phyloP scores from a whole-genome alignment of 208 protist genomes.

The Acanthamoeba quina region DNA sequence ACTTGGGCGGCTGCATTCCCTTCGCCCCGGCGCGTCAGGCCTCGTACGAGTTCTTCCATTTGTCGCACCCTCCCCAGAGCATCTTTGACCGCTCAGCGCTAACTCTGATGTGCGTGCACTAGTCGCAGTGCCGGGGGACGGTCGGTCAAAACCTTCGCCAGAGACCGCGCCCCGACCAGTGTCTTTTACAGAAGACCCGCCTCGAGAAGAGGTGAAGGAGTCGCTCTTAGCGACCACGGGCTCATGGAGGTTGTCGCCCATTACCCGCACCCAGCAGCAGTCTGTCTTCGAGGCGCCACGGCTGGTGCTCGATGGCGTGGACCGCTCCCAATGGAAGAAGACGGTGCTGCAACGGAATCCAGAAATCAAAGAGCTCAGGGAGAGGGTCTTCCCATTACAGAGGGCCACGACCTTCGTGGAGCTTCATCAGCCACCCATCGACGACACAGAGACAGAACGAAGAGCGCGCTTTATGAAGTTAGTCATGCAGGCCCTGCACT shows the following conservation, averaged over 20 bases:
- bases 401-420: conserved; percentile 32
- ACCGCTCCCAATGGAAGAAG: conserved; percentile 45
- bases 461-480: background rate
- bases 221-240: no score
- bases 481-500: conserved; percentile 5
- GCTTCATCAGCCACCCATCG: conserved; percentile 1
- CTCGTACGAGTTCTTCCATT: background rate
- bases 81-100: background rate
- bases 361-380: conserved; percentile 24
- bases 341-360: conserved; percentile 20
- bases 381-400: background rate
- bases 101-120: no score
- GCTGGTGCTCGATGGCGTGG: background rate
- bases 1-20: background rate
- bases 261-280: no score
- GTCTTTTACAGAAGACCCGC: no score
- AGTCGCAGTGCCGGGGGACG: no score
- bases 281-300: background rate
- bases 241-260: no score
- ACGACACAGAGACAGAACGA: background rate
- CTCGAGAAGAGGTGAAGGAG: no score
- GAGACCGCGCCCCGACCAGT: no score
- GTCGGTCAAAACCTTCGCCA: no score
- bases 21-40: background rate
- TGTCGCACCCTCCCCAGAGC: background rate